phyloP scores from a whole-genome alignment of 106 monocot species.

The Gastrodia elata region DNA sequence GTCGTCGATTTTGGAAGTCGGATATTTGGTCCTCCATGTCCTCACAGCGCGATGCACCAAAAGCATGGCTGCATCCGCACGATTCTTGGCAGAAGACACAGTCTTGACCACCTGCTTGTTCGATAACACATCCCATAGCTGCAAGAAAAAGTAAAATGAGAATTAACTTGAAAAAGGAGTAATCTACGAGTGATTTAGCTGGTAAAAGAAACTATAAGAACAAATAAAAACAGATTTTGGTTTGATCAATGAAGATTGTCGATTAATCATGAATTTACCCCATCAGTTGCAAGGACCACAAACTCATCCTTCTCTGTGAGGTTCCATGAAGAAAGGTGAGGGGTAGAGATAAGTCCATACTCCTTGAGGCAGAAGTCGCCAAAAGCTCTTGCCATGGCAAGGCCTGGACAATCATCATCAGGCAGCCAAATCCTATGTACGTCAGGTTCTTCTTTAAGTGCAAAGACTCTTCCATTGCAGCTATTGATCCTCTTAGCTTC shows the following conservation, averaged over 20 bases:
- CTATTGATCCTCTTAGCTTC: constrained; percentile 38
- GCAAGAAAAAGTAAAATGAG: neutral
- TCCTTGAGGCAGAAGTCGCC: constrained; percentile 56
- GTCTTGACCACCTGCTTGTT: constrained; percentile 52
- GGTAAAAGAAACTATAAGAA: neutral
- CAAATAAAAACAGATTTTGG: neutral
- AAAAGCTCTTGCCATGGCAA: constrained; percentile 52
- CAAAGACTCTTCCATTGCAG: constrained; percentile 42
- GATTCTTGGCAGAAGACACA: constrained; percentile 30
- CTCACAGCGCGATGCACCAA: constrained; percentile 41
- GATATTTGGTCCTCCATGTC: constrained; percentile 43
- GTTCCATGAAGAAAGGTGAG: constrained; percentile 28
- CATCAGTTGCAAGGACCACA: constrained; percentile 47
- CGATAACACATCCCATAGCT: constrained; percentile 73
- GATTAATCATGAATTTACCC: constrained; percentile 21
- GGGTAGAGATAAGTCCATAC: constrained; percentile 41
- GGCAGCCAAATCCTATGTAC: constrained; percentile 44
- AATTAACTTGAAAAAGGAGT: neutral
- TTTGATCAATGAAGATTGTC: neutral
- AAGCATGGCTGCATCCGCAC: constrained; percentile 36
- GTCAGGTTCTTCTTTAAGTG: constrained; percentile 39
- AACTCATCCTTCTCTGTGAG: constrained; percentile 40
- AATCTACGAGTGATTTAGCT: neutral
- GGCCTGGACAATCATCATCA: constrained; percentile 38
- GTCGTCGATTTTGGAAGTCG: constrained; percentile 56